Conservation (phyloP, 192 early-diverging fungal species). For the Coemansia sp. region DNA sequence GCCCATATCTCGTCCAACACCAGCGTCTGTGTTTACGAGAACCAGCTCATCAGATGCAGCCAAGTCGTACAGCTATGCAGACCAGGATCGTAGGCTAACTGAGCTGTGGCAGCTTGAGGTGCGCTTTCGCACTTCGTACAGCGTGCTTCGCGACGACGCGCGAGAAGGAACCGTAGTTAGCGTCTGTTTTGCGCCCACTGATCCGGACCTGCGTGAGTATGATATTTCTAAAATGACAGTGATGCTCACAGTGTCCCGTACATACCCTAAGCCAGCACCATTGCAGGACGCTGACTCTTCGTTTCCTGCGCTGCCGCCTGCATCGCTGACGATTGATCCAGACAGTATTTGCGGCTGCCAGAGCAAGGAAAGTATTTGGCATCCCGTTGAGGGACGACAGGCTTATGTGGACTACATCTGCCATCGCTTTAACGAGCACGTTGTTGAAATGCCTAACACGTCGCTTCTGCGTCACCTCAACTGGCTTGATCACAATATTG, state of each 20-base stretch:
- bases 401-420: constrained; percentile 26
- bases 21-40: not conserved
- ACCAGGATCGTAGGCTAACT: constrained; percentile 14
- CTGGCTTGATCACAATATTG: constrained; percentile 57
- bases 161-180: constrained; percentile 13
- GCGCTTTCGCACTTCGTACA: constrained; percentile 45
- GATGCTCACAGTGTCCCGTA: constrained; percentile 15
- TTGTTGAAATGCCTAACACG: constrained; percentile 19
- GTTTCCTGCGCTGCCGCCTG: constrained; percentile 16
- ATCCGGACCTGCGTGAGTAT: constrained; percentile 36
- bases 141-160: constrained; percentile 11
- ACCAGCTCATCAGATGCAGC: not conserved
- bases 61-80: not conserved
- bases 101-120: constrained; percentile 53
- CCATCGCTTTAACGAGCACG: constrained; percentile 26
- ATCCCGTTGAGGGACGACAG: constrained; percentile 17
- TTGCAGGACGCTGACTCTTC: constrained; percentile 16
- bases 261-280: constrained; percentile 18
- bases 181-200: constrained; percentile 37
- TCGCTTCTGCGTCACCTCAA: constrained; percentile 54
- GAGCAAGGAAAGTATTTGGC: constrained; percentile 37
- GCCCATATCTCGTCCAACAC: constrained; percentile 28
- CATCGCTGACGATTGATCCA: constrained; percentile 24
- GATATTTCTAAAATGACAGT: constrained; percentile 35
- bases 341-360: constrained; percentile 37